Percentiles rank a stretch among this genome's conserved stretches.
phyloP scores from a whole-genome alignment of 2,329 filamentous ascomycete genomes.

The Drechslerella dactyloides region DNA sequence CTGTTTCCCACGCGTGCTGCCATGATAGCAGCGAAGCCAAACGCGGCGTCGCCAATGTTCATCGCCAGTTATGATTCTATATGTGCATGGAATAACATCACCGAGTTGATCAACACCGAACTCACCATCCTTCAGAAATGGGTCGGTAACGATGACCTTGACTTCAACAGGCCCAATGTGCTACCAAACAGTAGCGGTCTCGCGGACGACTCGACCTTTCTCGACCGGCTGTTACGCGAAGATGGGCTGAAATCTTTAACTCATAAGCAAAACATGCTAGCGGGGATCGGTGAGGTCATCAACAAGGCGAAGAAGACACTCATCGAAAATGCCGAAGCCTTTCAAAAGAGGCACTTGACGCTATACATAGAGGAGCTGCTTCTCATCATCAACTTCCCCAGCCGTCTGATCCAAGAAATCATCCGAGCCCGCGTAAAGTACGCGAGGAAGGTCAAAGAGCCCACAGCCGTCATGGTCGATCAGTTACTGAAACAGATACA shows the following conservation, averaged over 20 bases:
- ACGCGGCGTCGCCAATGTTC: constrained; percentile 77
- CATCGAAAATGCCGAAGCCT: constrained; percentile 82
- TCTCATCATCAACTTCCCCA: constrained; percentile 95
- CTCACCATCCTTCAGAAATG: constrained; percentile 88
- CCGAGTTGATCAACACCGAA: constrained; percentile 92
- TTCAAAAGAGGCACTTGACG: constrained; percentile 86
- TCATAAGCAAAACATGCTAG: constrained; percentile 79
- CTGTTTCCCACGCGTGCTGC: constrained; percentile 82
- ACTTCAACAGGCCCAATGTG: constrained; percentile 79
- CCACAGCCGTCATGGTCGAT: constrained; percentile 88
- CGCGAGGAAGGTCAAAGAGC: constrained; percentile 93
- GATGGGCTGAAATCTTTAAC: constrained; percentile 92
- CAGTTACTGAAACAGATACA: constrained; percentile 98
- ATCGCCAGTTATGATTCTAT: constrained; percentile 84
- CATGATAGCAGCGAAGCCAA: constrained; percentile 75
- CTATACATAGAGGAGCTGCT: constrained; percentile 96
- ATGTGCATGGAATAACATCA: constrained; percentile 96
- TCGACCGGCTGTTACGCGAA: constrained; percentile 93
- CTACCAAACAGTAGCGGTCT: constrained; percentile 72
- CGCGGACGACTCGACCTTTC: constrained; percentile 89
- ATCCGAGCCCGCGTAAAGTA: constrained; percentile 90
- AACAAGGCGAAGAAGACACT: constrained; percentile 90
- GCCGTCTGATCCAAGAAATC: constrained; percentile 92
- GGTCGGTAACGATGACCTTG: constrained; percentile 94
- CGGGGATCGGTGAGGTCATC: constrained; percentile 82